Base-by-base conservation (phyloP, 1,284 basidiomycete genomes). In the Ceratobasidium sp. region DNA sequence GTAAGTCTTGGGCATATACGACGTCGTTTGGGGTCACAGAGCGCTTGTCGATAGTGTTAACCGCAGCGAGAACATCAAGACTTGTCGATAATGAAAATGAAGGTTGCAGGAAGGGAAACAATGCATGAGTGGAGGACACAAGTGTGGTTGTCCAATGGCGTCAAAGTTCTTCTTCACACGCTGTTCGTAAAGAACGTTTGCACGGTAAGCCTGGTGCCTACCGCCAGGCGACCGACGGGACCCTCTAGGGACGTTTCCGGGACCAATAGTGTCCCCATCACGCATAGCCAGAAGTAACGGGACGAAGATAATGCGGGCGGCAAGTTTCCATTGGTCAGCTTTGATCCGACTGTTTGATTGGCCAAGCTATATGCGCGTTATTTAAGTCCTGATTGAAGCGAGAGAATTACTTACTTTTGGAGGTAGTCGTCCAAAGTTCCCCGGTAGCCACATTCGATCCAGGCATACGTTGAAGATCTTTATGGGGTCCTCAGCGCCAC, bases 281-380 rank as follows among this genome's bases (percentile, higher is more conserved):
- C 54, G 18, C 2, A 69, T 25, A 2, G 66, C 66, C 2, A 69
- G 21, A 30, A 58, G 59, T 0, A 58, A n/a, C 2, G 66, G 66
- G 25, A 69, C 46, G 36, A 30, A 44, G 3, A 69, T 33, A 6
- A 59, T 51, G 1, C 40, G n/a, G 8, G 66, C 18, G 14, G 42
- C 28, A 11, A 69, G 42, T 30, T 69, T 69, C 66, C 53, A 59
- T 36, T 69, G 66, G 30, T 69, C 53, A n/a, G 66, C 66, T 46
- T 69, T 69, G 7, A 36, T 46, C 7, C 18, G 33, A 3, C 38
- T 44, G 8, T 7, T 14, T 21, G 66, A 40, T 33, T 69, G 66
- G 1, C 66, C 66, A 46, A 69, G 53, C 66, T 69, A 56, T 33
- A 33, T 36, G 23, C 23, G 59, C 60, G 18, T 61, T 33, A 33